Base-by-base conservation (phyloP, 2,329 filamentous ascomycete genomes). In the Rutstroemia sp. region DNA sequence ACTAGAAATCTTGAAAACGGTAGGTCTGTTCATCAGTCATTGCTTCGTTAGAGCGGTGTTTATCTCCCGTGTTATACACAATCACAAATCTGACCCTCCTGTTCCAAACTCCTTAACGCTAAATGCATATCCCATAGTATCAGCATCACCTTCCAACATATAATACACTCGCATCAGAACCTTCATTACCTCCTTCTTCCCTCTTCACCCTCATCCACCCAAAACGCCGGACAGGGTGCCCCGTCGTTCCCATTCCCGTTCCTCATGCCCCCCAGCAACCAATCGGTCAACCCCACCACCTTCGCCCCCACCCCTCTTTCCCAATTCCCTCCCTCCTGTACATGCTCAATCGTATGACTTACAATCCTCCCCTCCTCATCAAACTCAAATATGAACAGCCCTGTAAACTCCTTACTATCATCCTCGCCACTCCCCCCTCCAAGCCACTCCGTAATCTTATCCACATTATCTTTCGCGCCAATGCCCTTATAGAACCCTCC, bases 381-480 rank as follows among this genome's bases (percentile, higher is more conserved):
- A 70, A 99, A 99, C 62, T 95, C 90, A 70, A 99, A 99, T 58
- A 96, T 86, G 72, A 97, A 99, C 10, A 97, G 73, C 0, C 94
- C 94, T 1, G 85, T 89, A 65, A 97, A 97, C 67, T 92, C 87
- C 66, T 88, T 86, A 59, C 81, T 81, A 50, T 82, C 79, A 56
- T 82, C 80, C 63, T 77, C 72, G 18, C 80, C 76, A 51, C 81
- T 65, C 67, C 73, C 62, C 72, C 72, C 61, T 72, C 74, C 59
- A 65, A 70, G 50, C 63, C 65, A 79, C 41, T 76, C 75, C 18
- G 72, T 77, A 57, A 81, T 79, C 68, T 77, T 78, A 59, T 80
- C 77, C 14, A 80, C 75, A 27, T 76, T 76, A 57, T 79, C 77
- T 63, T 72, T 68, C 14, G 66, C 65, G 0, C 67, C 67, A 45